These are phyloP conservation scores for Fistulinella prunicolor DNA, from an alignment of 768 basidiomycete species.

Conservation along the genomic window DNA sequence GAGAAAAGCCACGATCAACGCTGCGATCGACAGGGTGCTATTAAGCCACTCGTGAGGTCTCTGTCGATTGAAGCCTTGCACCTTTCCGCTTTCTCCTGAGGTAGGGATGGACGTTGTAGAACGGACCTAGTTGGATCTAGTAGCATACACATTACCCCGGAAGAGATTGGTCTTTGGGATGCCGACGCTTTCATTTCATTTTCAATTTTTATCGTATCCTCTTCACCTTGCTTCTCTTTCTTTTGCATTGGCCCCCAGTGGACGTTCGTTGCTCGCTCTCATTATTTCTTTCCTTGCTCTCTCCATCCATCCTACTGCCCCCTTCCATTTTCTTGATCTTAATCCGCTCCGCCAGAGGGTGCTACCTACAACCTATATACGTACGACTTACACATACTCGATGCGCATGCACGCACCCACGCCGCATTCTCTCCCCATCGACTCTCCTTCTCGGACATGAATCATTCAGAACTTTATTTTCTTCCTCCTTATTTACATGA, in stretches of 20 bases:
- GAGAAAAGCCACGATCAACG: slow-evolving; percentile 73
- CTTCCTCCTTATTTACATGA: too few species aligned
- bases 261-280: too few species aligned
- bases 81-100: not conserved
- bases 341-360: not conserved
- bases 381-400: not conserved
- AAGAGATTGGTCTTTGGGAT: slow-evolving; percentile 14
- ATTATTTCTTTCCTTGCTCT: not conserved
- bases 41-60: slow-evolving; percentile 41
- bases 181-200: slow-evolving; percentile 8
- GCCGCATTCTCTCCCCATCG: not conserved
- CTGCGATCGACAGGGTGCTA: slow-evolving; percentile 70
- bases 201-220: not conserved
- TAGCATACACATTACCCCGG: slow-evolving; percentile 9
- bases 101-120: slow-evolving; percentile 11
- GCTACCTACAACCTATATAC: not conserved
- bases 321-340: not conserved
- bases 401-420: not conserved
- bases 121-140: slow-evolving; percentile 25
- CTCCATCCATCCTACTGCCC: too few species aligned
- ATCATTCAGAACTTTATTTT: too few species aligned
- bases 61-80: not conserved
- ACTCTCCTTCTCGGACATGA: too few species aligned
- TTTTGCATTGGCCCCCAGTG: too few species aligned
- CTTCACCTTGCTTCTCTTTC: too few species aligned